A percentile compares a stretch with the other conserved stretches of the same genome.
Evolutionary conservation across 192 early-diverging fungal species (phyloP).

Genomic region (Podila clonocystis): DNA sequence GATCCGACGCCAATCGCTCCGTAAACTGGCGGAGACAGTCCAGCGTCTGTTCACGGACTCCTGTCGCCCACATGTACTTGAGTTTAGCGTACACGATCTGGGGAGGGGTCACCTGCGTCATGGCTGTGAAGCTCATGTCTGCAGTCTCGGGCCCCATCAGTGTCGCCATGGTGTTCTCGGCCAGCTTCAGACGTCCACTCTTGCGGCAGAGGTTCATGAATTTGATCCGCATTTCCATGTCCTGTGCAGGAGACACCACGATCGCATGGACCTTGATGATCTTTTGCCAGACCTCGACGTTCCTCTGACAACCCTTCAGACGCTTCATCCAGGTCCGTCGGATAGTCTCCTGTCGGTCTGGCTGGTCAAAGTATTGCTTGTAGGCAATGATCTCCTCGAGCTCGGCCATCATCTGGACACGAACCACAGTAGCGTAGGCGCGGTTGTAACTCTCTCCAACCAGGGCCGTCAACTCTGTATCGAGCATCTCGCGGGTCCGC

Average conservation of each 20-base stretch:
- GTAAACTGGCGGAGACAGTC: slow-evolving; percentile 81
- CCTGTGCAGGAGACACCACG: slow-evolving; percentile 89
- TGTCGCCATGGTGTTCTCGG: slow-evolving; percentile 80
- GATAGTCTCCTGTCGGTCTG: slow-evolving; percentile 78
- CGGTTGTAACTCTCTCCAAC: slow-evolving; percentile 95
- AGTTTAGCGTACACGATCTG: slow-evolving; percentile 88
- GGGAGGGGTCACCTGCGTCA: slow-evolving; percentile 60
- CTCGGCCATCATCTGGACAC: slow-evolving; percentile 97
- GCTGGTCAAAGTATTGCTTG: slow-evolving; percentile 83
- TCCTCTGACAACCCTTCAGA: slow-evolving; percentile 87
- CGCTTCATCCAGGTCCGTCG: slow-evolving; percentile 89
- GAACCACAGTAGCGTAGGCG: slow-evolving; percentile 88
- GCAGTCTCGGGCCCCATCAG: slow-evolving; percentile 60
- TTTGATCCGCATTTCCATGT: slow-evolving; percentile 96
- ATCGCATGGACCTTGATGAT: slow-evolving; percentile 88
- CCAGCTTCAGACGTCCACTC: slow-evolving; percentile 80
- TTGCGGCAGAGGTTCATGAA: slow-evolving; percentile 96
- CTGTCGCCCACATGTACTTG: slow-evolving; percentile 87
- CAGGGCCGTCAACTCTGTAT: slow-evolving; percentile 86
- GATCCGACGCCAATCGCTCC: slow-evolving; percentile 72
- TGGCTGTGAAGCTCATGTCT: slow-evolving; percentile 46
- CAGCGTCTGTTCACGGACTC: slow-evolving; percentile 69
- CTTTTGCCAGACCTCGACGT: slow-evolving; percentile 96
- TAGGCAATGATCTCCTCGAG: slow-evolving; percentile 96
- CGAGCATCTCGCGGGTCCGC: slow-evolving; percentile 82